Evolutionary conservation across 2,329 filamentous ascomycete species (phyloP).

Genomic region (Penicillium occitanis): DNA sequence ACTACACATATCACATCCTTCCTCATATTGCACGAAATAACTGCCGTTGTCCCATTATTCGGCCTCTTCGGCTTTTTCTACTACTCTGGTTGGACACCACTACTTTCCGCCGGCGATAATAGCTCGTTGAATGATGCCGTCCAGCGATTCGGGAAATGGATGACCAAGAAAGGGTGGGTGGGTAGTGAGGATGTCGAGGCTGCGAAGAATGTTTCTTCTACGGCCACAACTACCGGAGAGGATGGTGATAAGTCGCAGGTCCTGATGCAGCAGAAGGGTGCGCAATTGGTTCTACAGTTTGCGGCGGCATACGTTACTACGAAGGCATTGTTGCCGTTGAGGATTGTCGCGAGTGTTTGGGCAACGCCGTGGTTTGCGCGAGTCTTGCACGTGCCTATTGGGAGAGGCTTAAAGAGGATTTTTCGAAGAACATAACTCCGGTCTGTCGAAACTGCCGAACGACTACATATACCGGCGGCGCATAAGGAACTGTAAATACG

Average conservation of each 20-base stretch:
- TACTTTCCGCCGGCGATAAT: slow-evolving; percentile 40
- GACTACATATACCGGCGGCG: background rate
- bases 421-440: slow-evolving; percentile 35
- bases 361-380: slow-evolving; percentile 89
- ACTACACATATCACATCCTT: slow-evolving; percentile 82
- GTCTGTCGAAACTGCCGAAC: background rate
- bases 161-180: slow-evolving; percentile 79
- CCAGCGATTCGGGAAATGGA: slow-evolving; percentile 73
- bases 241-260: slow-evolving; percentile 23
- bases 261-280: slow-evolving; percentile 42
- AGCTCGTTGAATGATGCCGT: slow-evolving; percentile 59
- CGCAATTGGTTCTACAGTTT: slow-evolving; percentile 63
- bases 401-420: slow-evolving; percentile 39
- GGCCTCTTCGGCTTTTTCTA: slow-evolving; percentile 76
- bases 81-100: slow-evolving; percentile 71
- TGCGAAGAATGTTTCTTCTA: slow-evolving; percentile 31
- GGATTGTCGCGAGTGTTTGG: slow-evolving; percentile 79
- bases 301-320: slow-evolving; percentile 89
- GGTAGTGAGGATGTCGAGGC: slow-evolving; percentile 48
- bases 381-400: slow-evolving; percentile 55
- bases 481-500: background rate
- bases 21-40: slow-evolving; percentile 86
- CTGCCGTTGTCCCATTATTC: slow-evolving; percentile 76
- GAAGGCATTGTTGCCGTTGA: slow-evolving; percentile 75
- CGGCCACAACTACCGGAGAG: slow-evolving; percentile 30